Evolutionary conservation across 2,329 filamentous ascomycete species (phyloP).

Genomic region (Hymenoscyphus infarciens): DNA sequence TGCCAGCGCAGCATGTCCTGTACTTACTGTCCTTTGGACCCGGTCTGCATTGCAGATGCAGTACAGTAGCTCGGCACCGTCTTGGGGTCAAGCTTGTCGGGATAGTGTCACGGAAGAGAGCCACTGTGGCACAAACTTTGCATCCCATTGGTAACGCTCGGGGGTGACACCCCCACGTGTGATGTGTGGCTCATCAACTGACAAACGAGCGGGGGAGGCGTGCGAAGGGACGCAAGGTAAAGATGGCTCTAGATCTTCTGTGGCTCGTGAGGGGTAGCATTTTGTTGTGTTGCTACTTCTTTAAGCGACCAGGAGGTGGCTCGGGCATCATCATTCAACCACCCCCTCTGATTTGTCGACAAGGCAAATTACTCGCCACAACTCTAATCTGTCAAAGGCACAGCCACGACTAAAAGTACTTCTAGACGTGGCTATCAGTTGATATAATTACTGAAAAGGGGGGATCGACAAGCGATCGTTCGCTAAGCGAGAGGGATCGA

Average conservation of each 20-base stretch:
- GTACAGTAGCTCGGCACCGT: neutral
- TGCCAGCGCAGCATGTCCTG: neutral
- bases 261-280: neutral
- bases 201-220: neutral
- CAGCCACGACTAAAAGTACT: neutral
- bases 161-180: constrained; percentile 3
- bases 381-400: constrained; percentile 8
- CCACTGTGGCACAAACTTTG: neutral
- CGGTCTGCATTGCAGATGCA: neutral
- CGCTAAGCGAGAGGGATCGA: neutral
- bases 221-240: neutral
- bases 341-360: neutral
- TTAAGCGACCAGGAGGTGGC: neutral
- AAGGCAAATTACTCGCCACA: neutral
- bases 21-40: neutral
- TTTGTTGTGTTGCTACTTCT: too few relatives aligned
- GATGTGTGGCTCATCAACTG: neutral
- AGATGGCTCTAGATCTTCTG: constrained; percentile 4
- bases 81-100: neutral
- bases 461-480: constrained; percentile 5
- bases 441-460: constrained; percentile 5
- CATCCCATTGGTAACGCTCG: neutral
- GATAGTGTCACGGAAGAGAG: neutral
- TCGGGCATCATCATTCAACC: neutral
- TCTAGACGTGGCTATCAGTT: neutral